Evolutionary conservation across 768 basidiomycete species (phyloP).

Genomic region (Neoboletus brunneissimus): DNA sequence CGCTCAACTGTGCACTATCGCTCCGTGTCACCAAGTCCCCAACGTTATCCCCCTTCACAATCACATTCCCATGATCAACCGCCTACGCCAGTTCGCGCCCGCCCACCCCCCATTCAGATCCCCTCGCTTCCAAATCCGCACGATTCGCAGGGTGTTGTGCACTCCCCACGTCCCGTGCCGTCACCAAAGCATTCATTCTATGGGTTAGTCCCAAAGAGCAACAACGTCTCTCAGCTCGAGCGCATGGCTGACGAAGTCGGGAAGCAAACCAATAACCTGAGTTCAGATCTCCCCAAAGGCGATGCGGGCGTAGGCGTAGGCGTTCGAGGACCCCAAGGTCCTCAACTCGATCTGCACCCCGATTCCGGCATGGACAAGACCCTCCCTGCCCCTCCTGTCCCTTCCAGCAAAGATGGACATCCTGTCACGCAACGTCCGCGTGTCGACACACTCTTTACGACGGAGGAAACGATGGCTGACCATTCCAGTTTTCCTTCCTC

Average conservation of each 20-base stretch:
- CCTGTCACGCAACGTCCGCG: slow-evolving; percentile 16
- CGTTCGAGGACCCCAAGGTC: slow-evolving; percentile 18
- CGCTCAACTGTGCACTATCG: slow-evolving; percentile 54
- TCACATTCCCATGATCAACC: slow-evolving; percentile 8
- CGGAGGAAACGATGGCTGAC: slow-evolving; percentile 8
- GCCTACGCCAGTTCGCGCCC: slow-evolving; percentile 6
- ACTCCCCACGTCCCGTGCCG: slow-evolving; percentile 67
- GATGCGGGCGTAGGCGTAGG: slow-evolving; percentile 19
- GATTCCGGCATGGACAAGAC: slow-evolving; percentile 49
- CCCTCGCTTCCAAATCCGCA: slow-evolving; percentile 28
- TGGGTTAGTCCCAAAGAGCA: slow-evolving; percentile 25
- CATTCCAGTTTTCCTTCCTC: slow-evolving; percentile 11
- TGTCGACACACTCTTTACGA: slow-evolving; percentile 33
- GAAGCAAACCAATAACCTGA: slow-evolving; percentile 26
- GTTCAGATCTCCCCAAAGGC: slow-evolving; percentile 23
- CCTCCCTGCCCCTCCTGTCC: slow-evolving; percentile 56
- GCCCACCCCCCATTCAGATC: slow-evolving; percentile 25
- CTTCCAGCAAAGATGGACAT: slow-evolving; percentile 38
- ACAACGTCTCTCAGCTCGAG: slow-evolving; percentile 65
- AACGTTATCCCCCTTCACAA: slow-evolving; percentile 45
- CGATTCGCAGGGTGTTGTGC: slow-evolving; percentile 39
- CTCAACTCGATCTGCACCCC: slow-evolving; percentile 12
- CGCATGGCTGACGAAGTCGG: slow-evolving; percentile 64
- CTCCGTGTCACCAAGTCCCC: slow-evolving; percentile 61
- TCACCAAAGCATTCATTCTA: slow-evolving; percentile 59